Base-by-base conservation (phyloP, 2,329 filamentous ascomycete species). In the Trichophyton benhamiae region DNA sequence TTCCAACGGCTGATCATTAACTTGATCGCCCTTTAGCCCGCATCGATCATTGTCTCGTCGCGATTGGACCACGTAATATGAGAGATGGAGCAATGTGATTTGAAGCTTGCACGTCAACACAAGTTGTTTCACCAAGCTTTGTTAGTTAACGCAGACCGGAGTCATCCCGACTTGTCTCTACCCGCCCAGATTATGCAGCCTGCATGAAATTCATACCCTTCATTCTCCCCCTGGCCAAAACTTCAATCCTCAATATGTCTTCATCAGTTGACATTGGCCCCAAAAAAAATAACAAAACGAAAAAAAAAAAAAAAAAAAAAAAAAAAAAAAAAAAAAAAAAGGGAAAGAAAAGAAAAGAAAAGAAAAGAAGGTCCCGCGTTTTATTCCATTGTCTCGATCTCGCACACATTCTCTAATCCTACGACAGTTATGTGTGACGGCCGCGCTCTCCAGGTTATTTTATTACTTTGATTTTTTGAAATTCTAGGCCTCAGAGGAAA, bases 401-500 rank as follows among this genome's bases (percentile, higher is more conserved):
- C 49, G 49, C 49, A 53, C 22, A 53, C 49, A 53, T 53, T 53
- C 22, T 53, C 25, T 53, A 38, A 27, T 57, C 55, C 55, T 38
- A 57, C 38, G 27, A n/a, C 46, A 33, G 33, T 17, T 27, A 59
- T 48, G 38, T 59, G 38, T 33, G 41, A 59, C 57, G 38, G 38
- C 57, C 57, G 17, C 27, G 11, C n/a, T 59, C 41, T 27, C 15
- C 42, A 48, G n/a, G 30, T 59, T 48, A 48, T 17, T 49, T 48
- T 59, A 20, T 46, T 44, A 4, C n/a, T 44, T 17, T 44, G 13
- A n/a, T 44, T 44, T 46, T 59, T 46, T 49, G 38, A n/a, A 27
- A 53, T 48, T 55, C 25, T 61, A 58, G 53, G 13, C 49, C 52
- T 38, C 44, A 55, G 58, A 59, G 33, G 58, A 59, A 57, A 55